Base-by-base conservation (phyloP, 73 alveolate species). In the Tetrahymena elliotti region DNA sequence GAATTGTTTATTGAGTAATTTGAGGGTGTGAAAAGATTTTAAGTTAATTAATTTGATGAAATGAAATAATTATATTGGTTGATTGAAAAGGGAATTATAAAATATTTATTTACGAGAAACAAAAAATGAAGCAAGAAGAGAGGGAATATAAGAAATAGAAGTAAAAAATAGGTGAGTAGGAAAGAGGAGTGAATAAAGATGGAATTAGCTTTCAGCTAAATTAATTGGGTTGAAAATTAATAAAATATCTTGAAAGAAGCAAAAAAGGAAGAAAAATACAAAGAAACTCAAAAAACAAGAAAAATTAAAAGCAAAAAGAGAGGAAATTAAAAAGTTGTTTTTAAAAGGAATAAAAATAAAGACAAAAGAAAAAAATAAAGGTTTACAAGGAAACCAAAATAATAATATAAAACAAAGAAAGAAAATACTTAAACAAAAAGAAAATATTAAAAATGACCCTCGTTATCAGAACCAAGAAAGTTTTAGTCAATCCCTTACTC, bases 401-500 rank as follows among this genome's bases (percentile, higher is more conserved):
- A 68, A 68, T 68, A 68, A 68, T 68, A 68, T 68, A 68, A 68
- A 68, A 68, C 88, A 68, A 68, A 68, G 88, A 68, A 68, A 68
- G 88, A 68, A 68, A 68, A 68, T 68, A 68, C 88, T 68, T 68
- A 68, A 68, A 68, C 38, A 68, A 68, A 68, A 68, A 68, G 88
- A 68, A 68, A 68, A 68, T n/a, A 68, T 68, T 68, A 68, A 68
- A 68, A 68, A 93, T 94, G 96, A 94, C 96, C 54, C 38, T 94
- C 96, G 93, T 94, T 33, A 93, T 95, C 38, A 93, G 92, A 52
- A 95, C 98, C 97, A 97, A 98, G 83, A 97, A 97, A 94, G 93
- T 97, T 97, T 52, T 97, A 97, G 93, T 94, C 84, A 97, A 97
- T 97, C 96, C 95, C 38, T 96, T 97, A 84, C 96, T 97, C 68